phyloP scores from a whole-genome alignment of 139 green algal genomes.

The Marvania coccoides region DNA sequence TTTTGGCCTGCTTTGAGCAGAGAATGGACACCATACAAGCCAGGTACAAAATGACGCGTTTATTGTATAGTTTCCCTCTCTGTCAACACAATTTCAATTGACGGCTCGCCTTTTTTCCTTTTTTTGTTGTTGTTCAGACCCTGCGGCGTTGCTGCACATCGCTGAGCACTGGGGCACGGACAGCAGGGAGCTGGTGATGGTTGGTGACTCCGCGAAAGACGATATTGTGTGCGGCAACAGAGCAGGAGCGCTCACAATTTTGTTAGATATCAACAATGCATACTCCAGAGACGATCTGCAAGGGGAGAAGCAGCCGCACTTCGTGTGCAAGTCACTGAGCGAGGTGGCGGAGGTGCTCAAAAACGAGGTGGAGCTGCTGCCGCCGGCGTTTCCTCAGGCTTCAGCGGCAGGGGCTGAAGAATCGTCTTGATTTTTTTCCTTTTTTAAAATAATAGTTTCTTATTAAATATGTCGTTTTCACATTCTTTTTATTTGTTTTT shows the following conservation, averaged over 20 bases:
- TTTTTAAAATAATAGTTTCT: too few relatives aligned
- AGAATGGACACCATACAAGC: conserved; percentile 43
- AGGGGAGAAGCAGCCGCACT: conserved; percentile 47
- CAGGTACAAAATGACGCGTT: too few relatives aligned
- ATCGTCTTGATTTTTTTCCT: too few relatives aligned
- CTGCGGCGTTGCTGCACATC: conserved; percentile 72
- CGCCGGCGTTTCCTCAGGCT: too few relatives aligned
- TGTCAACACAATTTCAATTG: neutral
- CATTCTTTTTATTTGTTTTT: too few relatives aligned
- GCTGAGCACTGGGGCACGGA: conserved; percentile 58
- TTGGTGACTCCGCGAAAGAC: conserved; percentile 73
- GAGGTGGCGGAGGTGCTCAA: conserved; percentile 43
- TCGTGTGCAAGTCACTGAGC: conserved; percentile 34
- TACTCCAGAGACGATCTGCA: conserved; percentile 13
- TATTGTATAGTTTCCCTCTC: too few relatives aligned
- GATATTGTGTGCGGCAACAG: conserved; percentile 66
- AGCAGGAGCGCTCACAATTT: conserved; percentile 60
- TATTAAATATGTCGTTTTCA: too few relatives aligned
- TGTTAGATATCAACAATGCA: conserved; percentile 45
- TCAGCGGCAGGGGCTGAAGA: too few relatives aligned
- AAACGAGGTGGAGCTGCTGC: conserved; percentile 20
- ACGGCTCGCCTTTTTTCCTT: neutral
- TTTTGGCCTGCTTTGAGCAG: conserved; percentile 63
- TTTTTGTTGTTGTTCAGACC: conserved; percentile 21
- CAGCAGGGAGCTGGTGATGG: conserved; percentile 61